Base-by-base conservation (phyloP, 148 eudicot genomes). In the Persicaria tinctoria region DNA sequence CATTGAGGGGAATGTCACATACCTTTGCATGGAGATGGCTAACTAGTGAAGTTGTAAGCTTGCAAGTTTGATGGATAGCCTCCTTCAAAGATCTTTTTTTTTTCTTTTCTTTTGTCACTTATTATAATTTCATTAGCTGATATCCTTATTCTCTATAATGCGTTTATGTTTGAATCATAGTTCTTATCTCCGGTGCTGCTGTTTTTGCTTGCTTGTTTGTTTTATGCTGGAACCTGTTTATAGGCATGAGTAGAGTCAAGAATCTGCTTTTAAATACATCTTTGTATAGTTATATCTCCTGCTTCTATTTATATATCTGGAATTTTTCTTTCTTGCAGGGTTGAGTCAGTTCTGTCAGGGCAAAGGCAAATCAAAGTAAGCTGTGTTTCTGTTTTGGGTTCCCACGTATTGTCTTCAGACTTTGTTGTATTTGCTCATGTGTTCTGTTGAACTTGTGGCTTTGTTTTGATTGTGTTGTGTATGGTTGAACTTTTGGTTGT, bases 301-400 rank as follows among this genome's bases (percentile, higher is more conserved):
- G 8, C 70, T 64, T 64, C 45, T 64, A 66, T 5, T 66, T 13
- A 64, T 64, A 64, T 16, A 9, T 11, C 47, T 64, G 46, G 10
- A 6, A 7, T 63, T 62, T 17, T 16, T 23, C 45, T n/a, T 50
- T 66, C 27, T 50, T 86, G 80, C 91, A 95, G 98, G 97, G 73
- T 79, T 95, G 78, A 77, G 87, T 76, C n/a, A n/a, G n/a, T n/a
- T n/a, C n/a, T n/a, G n/a, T n/a, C n/a, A n/a, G n/a, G n/a, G n/a
- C n/a, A n/a, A n/a, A n/a, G n/a, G n/a, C n/a, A n/a, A n/a, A n/a
- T n/a, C n/a, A n/a, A n/a, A n/a, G n/a, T n/a, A n/a, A n/a, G n/a
- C n/a, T n/a, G n/a, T n/a, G n/a, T n/a, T n/a, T n/a, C n/a, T n/a
- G n/a, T n/a, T n/a, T n/a, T n/a, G n/a, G n/a, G n/a, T n/a, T n/a